Evolutionary conservation across 306 rosid species (phyloP).

Genomic region (Prunus padus): DNA sequence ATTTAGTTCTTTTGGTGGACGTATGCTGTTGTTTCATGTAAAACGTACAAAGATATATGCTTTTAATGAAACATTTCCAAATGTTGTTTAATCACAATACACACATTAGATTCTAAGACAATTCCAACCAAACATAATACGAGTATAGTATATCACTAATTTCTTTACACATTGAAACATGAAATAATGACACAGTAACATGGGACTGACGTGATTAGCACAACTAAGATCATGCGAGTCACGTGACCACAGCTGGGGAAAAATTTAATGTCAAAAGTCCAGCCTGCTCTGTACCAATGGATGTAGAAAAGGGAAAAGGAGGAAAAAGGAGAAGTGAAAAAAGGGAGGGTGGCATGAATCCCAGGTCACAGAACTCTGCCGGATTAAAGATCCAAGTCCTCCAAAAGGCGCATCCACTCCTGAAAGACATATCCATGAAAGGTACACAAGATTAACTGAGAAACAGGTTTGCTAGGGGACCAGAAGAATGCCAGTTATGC

Average conservation of each 20-base stretch:
- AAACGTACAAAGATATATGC: neutral
- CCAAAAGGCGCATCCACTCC: neutral
- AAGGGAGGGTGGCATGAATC: neutral
- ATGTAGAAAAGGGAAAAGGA: neutral
- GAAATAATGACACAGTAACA: too few species aligned
- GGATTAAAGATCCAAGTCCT: neutral
- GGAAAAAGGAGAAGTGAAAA: neutral
- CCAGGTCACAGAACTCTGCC: neutral
- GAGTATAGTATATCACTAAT: neutral
- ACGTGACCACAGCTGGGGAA: too few species aligned
- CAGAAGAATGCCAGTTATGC: neutral
- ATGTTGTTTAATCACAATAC: neutral
- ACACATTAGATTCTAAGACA: neutral
- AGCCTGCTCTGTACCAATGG: too few species aligned
- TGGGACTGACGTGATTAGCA: too few species aligned
- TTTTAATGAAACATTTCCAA: neutral
- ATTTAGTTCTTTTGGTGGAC: neutral
- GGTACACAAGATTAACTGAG: neutral
- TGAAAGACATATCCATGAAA: slow-evolving; percentile 7
- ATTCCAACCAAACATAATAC: neutral
- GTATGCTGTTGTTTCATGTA: neutral
- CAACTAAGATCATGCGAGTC: too few species aligned
- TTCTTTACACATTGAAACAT: neutral
- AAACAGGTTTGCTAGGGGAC: neutral
- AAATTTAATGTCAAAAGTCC: too few species aligned